A percentile compares a stretch with the other conserved stretches of the same genome.
These are phyloP conservation scores for Metschnikowia santaceciliae DNA, from an alignment of 805 yeast genomes.

Conservation along the genomic window DNA sequence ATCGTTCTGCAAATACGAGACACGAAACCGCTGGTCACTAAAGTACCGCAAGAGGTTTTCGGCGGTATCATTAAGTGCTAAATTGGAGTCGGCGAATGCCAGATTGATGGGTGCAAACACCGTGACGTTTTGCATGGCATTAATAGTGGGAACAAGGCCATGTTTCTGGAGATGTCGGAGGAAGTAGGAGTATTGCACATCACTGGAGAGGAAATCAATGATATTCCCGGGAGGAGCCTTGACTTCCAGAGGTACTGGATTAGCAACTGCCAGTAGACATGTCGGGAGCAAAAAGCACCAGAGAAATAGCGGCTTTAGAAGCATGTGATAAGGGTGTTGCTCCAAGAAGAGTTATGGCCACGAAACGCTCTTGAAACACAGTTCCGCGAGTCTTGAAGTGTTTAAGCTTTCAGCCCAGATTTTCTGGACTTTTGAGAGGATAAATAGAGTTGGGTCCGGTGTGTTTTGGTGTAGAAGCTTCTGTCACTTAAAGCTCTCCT, in stretches of 20 bases:
- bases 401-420: neutral
- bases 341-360: neutral
- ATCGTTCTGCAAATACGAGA: conserved; percentile 24
- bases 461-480: neutral
- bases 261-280: conserved; percentile 12
- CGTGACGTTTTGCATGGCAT: conserved; percentile 59
- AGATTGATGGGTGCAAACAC: conserved; percentile 78
- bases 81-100: conserved; percentile 48
- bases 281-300: conserved; percentile 3
- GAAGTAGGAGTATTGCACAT: conserved; percentile 64
- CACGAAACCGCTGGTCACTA: conserved; percentile 29
- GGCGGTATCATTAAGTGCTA: conserved; percentile 17
- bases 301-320: neutral
- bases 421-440: neutral
- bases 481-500: neutral
- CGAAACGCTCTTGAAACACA: neutral
- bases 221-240: conserved; percentile 40
- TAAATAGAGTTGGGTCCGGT: neutral
- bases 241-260: conserved; percentile 5
- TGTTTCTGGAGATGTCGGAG: conserved; percentile 56
- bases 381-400: neutral
- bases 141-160: conserved; percentile 60
- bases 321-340: neutral
- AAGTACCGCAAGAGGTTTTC: conserved; percentile 27
- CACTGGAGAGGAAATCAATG: conserved; percentile 64